Evolutionary conservation across 306 rosid species (phyloP), one percentile per base, ranked within the genome.

Genomic region (Cucumis hystrix): DNA sequence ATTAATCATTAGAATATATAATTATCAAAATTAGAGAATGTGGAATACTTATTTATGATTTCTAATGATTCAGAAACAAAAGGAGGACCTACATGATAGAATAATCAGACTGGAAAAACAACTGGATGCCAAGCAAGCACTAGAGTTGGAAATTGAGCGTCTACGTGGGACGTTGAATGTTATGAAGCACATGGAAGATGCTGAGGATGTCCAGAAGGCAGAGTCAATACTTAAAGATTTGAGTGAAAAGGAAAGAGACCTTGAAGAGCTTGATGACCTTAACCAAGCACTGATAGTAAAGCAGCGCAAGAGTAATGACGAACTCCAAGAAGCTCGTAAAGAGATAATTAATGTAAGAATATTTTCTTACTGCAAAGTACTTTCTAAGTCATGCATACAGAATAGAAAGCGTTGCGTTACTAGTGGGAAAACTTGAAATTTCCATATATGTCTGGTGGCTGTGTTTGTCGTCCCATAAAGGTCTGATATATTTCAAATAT

Each of bases 281-380:
- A 91, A 92, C 79, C 98, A 92, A 84, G 82, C 89, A 61, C 83
- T 96, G 75, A 87, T 96, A 72, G 83, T 89, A 77, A 89, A 81
- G 84, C 93, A 92, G 87, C 98, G 93, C 39, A 86, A 86, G 88
- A 88, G 97, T 89, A 96, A 96, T 74, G 92, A 89, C 69, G 99
- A 96, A 85, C 87, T 96, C 80, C 97, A 91, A 84, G 99, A 92
- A 18, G 99, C 98, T 82, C 96, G 98, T 55, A 92, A 89, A 81
- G 97, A 87, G 83, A 81, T 96, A 81, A 84, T 88, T 41, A 83
- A 76, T 68, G 99, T 92, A 86, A 89, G 97, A 67, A 28, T 21
- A 23, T 80, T 70, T n/a, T 58, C 73, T 64, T 70, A 33, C 41
- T 71, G 60, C 76, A 71, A 71, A 71, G 10, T 25, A 71, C n/a